Base-by-base conservation (phyloP, 169 alveolate species). In the Plasmodium coatneyi region DNA sequence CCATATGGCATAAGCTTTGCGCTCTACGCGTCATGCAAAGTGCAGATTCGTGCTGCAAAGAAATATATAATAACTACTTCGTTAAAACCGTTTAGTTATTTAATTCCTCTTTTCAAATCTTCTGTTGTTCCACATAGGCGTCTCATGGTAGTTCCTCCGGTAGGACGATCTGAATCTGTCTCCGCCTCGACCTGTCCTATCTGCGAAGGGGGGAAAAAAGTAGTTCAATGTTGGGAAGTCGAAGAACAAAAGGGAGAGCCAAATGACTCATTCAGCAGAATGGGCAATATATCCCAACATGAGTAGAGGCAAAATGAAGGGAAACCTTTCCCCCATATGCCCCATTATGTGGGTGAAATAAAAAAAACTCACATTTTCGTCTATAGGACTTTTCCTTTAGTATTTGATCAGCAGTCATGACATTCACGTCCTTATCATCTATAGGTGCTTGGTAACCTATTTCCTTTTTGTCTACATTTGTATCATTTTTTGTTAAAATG, bases 61-160 rank as follows among this genome's bases (percentile, higher is more conserved):
- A 14, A 66, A 66, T 2, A 22, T 1, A 22, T 6, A 66, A 66
- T 66, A 66, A 66, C 76, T 25, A 66, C 32, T 60, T 60, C 16
- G 76, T 22, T 66, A 66, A 19, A 28, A 66, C 36, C 3, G 14
- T 22, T 66, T 66, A 14, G 76, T 66, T 66, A 28, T 66, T 84
- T 84, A 83, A 74, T 52, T 86, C 28, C 86, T 86, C 80, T 86
- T 86, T 86, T 86, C 93, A 70, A 52, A 86, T 86, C 93, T 60
- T n/a, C 86, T 86, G 43, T 86, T 86, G 66, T 86, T 86, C 93
- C 93, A 86, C 93, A 76, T 86, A 34, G 93, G 80, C n/a, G 84
- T 52, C 28, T 86, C 93, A 70, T 86, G 76, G 46, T 86, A 86
- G 19, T 32, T 43, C 80, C 83, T 86, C n/a, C 93, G 84, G 66